phyloP scores from a whole-genome alignment of 2,329 filamentous ascomycete genomes.

The Colletotrichum aenigma region DNA sequence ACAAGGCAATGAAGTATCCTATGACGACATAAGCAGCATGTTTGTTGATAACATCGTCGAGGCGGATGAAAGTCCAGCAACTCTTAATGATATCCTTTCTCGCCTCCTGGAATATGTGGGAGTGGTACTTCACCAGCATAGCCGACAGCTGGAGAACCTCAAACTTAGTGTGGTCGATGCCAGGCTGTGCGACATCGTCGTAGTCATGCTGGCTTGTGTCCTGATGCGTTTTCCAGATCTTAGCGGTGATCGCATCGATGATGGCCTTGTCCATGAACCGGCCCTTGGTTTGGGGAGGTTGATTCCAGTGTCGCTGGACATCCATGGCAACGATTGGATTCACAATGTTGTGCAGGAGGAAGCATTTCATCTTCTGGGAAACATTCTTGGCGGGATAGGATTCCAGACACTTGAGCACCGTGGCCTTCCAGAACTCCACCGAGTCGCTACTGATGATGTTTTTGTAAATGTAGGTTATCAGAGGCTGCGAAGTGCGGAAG shows the following conservation, averaged over 20 bases:
- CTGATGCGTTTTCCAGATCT: slow-evolving; percentile 90
- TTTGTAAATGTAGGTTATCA: slow-evolving; percentile 84
- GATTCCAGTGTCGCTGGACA: slow-evolving; percentile 81
- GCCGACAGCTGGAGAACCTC: slow-evolving; percentile 95
- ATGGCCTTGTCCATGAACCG: slow-evolving; percentile 85
- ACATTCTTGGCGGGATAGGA: slow-evolving; percentile 80
- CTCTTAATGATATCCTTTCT: slow-evolving; percentile 99
- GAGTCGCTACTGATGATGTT: slow-evolving; percentile 84
- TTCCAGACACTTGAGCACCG: slow-evolving; percentile 86
- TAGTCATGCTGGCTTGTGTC: slow-evolving; percentile 84
- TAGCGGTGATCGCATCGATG: slow-evolving; percentile 88
- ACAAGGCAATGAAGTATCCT: slow-evolving; percentile 96
- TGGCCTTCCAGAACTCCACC: slow-evolving; percentile 82
- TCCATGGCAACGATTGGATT: slow-evolving; percentile 98
- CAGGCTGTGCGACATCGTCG: slow-evolving; percentile 83
- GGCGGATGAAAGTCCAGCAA: slow-evolving; percentile 95
- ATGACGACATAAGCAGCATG: slow-evolving; percentile 97
- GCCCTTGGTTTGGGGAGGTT: slow-evolving; percentile 56
- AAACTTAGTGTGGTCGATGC: slow-evolving; percentile 95
- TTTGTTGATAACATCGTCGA: slow-evolving; percentile 99
- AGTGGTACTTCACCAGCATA: slow-evolving; percentile 93
- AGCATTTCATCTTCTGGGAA: slow-evolving; percentile 90
- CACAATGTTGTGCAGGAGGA: slow-evolving; percentile 87
- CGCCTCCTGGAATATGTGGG: slow-evolving; percentile 84
- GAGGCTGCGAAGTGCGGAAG: slow-evolving; percentile 74